Conservation (phyloP, 2,329 filamentous ascomycete species). For the Aureobasidium sp. region DNA sequence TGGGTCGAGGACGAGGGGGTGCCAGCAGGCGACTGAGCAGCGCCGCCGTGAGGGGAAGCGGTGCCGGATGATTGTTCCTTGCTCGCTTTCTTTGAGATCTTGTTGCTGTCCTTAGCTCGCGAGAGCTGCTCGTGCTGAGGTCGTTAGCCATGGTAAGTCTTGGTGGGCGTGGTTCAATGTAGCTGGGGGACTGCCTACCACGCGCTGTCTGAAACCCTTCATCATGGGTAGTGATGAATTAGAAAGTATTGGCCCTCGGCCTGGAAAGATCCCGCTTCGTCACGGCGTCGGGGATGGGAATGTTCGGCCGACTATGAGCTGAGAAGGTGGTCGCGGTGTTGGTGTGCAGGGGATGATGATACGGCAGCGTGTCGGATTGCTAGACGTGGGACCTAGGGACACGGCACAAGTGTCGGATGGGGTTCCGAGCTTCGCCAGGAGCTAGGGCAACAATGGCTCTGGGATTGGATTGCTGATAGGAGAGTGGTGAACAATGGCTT, state of each 20-base stretch:
- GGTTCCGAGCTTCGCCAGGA: background rate
- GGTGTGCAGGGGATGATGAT: slow-evolving; percentile 9
- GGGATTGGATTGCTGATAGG: background rate
- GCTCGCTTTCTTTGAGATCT: slow-evolving; percentile 53
- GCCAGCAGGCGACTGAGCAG: slow-evolving; percentile 49
- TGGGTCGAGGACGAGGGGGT: slow-evolving; percentile 88
- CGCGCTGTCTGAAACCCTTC: slow-evolving; percentile 96
- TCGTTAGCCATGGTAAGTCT: slow-evolving; percentile 9
- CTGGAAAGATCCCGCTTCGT: background rate
- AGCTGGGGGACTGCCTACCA: slow-evolving; percentile 55
- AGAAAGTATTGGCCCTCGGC: background rate
- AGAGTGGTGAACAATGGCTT: slow-evolving; percentile 4
- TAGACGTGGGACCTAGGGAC: background rate
- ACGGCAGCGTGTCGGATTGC: background rate
- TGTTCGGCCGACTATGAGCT: background rate
- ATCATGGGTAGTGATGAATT: slow-evolving; percentile 41
- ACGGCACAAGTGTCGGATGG: background rate
- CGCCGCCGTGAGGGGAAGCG: slow-evolving; percentile 59
- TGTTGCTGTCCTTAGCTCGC: slow-evolving; percentile 80
- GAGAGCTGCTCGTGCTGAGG: slow-evolving; percentile 72
- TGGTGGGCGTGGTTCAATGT: slow-evolving; percentile 33
- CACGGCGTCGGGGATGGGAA: slow-evolving; percentile 1
- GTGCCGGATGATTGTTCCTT: slow-evolving; percentile 50
- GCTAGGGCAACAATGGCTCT: background rate
- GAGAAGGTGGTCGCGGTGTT: background rate